Base-by-base conservation (phyloP, 352 stramenopile genomes). In the Phytophthora constricta region DNA sequence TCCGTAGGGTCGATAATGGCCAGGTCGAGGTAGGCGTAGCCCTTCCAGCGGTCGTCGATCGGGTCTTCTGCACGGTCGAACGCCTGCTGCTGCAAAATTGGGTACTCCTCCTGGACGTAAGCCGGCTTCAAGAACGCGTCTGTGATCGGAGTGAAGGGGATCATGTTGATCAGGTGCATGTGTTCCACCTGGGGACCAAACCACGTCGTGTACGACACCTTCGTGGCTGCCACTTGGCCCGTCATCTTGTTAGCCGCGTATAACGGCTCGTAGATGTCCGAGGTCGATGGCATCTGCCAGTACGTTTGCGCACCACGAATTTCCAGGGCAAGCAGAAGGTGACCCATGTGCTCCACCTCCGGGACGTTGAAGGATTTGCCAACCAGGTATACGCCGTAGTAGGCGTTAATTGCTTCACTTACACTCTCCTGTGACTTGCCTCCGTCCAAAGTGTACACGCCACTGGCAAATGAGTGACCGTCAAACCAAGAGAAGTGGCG, bases 401-500 rank as follows among this genome's bases (percentile, higher is more conserved):
- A 99, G 47, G 94, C 96, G 82, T 99, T 99, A 27, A 98, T 90
- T 41, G 96, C 96, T 80, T 99, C 96, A 65, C 93, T 98, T 26
- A 97, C 95, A 68, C 92, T 98, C 74, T 99, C 97, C 79, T 99
- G 96, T 17, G 88, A 95, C 80, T 99, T 99, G 58, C 96, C 97
- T 60, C 98, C 91, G 42, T 92, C 92, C 64, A 98, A 86, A 50
- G 86, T 83, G 77, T 99, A 99, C 25, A 99, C 76, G 25, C 97
- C 97, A 62, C 92, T 98, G 9, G 97, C 96, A 79, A 97, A 99
- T 49, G 93, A 98, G 69, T 99, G 96, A 46, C 94, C 90, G 64
- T 99, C 96, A 74, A 98, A 99, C 90, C 95, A 98, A 56, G 97
- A 98, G 65, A 98, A 98, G 72, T 98, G 94, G 25, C 97, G 86